phyloP scores from a whole-genome alignment of 768 basidiomycete species.

The Lactarius tabidus region DNA sequence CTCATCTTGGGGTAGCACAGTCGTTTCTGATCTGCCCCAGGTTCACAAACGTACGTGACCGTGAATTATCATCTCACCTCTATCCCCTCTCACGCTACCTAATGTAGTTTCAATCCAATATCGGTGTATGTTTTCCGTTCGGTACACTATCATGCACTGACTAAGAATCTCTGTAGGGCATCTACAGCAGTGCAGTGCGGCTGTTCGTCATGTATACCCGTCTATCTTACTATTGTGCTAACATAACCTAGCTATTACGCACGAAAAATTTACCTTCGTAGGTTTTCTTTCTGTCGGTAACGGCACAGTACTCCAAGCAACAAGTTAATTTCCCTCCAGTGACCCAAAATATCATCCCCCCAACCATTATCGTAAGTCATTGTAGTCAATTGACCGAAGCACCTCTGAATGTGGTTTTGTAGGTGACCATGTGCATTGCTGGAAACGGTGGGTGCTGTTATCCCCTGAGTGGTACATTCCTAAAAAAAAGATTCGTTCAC shows the following conservation, averaged over 20 bases:
- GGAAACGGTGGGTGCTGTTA: constrained; percentile 39
- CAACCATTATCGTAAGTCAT: background rate
- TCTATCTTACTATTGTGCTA: background rate
- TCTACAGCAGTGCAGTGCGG: background rate
- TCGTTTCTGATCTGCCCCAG: constrained; percentile 7
- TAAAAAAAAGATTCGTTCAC: background rate
- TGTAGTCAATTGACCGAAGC: too few relatives aligned
- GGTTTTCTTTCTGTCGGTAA: background rate
- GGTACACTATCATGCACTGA: too few relatives aligned
- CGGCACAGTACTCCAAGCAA: background rate
- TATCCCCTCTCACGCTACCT: too few relatives aligned
- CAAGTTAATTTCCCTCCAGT: background rate
- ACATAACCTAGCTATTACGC: constrained; percentile 1
- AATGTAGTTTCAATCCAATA: too few relatives aligned
- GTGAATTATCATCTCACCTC: background rate
- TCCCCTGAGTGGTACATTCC: background rate
- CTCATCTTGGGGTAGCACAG: background rate
- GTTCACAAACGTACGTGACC: constrained; percentile 26
- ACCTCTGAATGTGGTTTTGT: background rate
- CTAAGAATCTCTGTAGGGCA: background rate
- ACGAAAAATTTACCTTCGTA: constrained; percentile 4
- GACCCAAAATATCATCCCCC: background rate
- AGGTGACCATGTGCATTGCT: constrained; percentile 36
- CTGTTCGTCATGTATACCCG: background rate
- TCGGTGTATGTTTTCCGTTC: too few relatives aligned